Base-by-base conservation (phyloP, 192 early-diverging fungal genomes). In the Coemansia sp. region DNA sequence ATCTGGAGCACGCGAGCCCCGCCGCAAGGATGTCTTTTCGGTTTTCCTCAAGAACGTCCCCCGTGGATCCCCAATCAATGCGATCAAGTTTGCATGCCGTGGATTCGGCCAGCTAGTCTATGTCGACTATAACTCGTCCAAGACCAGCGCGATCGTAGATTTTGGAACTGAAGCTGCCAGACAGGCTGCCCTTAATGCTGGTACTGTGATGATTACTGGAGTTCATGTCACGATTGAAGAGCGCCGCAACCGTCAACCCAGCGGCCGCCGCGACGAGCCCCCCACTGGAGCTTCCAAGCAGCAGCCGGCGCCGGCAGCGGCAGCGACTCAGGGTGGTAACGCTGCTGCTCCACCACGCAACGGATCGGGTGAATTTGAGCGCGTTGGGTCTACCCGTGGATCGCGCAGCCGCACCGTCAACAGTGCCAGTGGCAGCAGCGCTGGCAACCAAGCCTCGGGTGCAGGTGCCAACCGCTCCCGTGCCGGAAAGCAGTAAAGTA, bases 91-190 rank as follows among this genome's bases (percentile, higher is more conserved):
- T 19, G 86, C 75, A 3, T 91, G 90, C 65, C 65, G 63, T 46
- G 78, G 81, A 45, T 82, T 89, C 75, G 92, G 92, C 3, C 36
- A 65, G 1, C 84, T 93, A n/a, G 74, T 74, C 45, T 69, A 82
- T 48, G 76, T 94, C 32, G 90, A 91, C 55, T 85, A 88, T 42
- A 71, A 71, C 34, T 44, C 61, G 4, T 67, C 78, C 45, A 90
- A 88, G 78, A 85, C 84, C 68, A 78, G 70, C 36, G 90, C 87
- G 2, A 89, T 91, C 73, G 87, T 92, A 27, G 91, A 94, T 68
- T 95, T 93, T 73, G 73, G 75, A 36, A 80, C 85, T 12, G 76
- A 74, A 29, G 90, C 86, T 21, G 76, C 81, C 25, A 90, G 90
- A 19, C 85, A 85, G 36, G 75, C 77, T 4, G 88, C 91, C 14